Evolutionary conservation across 768 basidiomycete genomes (phyloP).

Genomic region (Mycena sanguinolenta): DNA sequence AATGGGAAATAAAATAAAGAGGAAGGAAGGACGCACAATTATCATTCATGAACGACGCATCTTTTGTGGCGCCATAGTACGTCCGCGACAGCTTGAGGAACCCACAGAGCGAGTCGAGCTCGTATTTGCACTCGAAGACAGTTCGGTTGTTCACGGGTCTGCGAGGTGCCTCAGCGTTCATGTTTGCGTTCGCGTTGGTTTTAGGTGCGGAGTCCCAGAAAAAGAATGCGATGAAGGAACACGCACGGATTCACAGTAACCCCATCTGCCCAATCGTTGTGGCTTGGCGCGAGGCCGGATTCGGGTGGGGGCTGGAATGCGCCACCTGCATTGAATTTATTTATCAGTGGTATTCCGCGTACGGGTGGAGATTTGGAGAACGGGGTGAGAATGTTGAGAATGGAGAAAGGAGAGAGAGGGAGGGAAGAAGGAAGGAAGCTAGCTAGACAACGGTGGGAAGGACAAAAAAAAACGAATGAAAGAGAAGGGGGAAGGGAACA

Average conservation of each 20-base stretch:
- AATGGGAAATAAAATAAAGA: too few relatives aligned
- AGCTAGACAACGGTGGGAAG: too few relatives aligned
- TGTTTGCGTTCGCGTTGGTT: too few relatives aligned
- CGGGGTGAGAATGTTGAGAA: background rate
- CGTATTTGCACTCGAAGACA: constrained; percentile 92
- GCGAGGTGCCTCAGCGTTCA: background rate
- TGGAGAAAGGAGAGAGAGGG: background rate
- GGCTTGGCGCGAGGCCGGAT: constrained; percentile 72
- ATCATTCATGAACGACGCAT: constrained; percentile 77
- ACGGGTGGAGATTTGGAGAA: too few relatives aligned
- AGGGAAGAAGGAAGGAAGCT: too few relatives aligned
- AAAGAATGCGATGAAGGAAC: background rate
- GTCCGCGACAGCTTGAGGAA: constrained; percentile 84
- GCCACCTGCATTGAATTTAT: too few relatives aligned
- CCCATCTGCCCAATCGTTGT: constrained; percentile 77
- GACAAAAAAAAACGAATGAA: too few relatives aligned
- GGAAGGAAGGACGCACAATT: constrained; percentile 71
- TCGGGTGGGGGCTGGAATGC: constrained; percentile 87
- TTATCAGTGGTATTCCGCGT: too few relatives aligned
- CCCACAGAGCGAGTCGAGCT: constrained; percentile 83
- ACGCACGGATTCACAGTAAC: constrained; percentile 83
- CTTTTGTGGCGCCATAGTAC: constrained; percentile 80
- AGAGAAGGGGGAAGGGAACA: too few relatives aligned
- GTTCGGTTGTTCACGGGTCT: constrained; percentile 78
- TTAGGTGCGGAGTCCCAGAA: too few relatives aligned